A percentile compares a stretch with the other conserved stretches of the same genome.
Conservation (phyloP, 176 grass and related monocot species). For the Areca catechu region DNA sequence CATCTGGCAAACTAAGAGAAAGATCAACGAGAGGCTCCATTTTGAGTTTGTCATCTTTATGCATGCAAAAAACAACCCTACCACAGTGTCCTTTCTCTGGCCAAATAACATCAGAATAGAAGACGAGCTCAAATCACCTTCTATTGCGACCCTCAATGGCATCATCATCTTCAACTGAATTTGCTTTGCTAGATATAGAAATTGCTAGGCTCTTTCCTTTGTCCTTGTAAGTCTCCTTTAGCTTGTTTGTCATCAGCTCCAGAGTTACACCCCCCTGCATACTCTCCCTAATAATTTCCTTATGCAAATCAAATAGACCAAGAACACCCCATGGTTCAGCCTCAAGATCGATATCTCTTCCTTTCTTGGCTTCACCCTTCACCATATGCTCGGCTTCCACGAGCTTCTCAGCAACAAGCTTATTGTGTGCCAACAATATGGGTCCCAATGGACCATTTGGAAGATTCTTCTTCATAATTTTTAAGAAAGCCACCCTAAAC, state of each 20-base stretch:
- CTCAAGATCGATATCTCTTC: conserved; percentile 24
- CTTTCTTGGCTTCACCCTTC: too few species aligned
- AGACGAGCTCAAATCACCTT: conserved; percentile 44
- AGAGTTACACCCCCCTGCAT: conserved; percentile 21
- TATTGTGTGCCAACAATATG: too few species aligned
- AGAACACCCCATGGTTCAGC: too few species aligned
- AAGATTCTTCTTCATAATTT: too few species aligned
- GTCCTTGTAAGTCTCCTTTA: conserved; percentile 27
- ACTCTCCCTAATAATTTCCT: too few species aligned
- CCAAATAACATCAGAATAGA: conserved; percentile 27
- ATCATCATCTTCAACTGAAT: conserved; percentile 11
- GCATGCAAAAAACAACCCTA: conserved; percentile 21
- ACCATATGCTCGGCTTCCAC: too few species aligned
- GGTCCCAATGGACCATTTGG: too few species aligned
- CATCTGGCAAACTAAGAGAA: too few species aligned
- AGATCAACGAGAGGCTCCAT: conserved; percentile 59
- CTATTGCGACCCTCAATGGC: conserved; percentile 18
- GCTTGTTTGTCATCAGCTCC: conserved; percentile 36
- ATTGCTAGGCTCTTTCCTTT: conserved; percentile 64
- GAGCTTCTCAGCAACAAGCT: too few species aligned
- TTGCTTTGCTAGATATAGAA: conserved; percentile 26
- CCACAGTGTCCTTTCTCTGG: conserved; percentile 20
- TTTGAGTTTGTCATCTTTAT: conserved; percentile 33
- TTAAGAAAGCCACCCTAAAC: too few species aligned
- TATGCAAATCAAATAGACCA: too few species aligned